Base-by-base conservation (phyloP, 2,329 filamentous ascomycete genomes). In the Daldinia sp. region DNA sequence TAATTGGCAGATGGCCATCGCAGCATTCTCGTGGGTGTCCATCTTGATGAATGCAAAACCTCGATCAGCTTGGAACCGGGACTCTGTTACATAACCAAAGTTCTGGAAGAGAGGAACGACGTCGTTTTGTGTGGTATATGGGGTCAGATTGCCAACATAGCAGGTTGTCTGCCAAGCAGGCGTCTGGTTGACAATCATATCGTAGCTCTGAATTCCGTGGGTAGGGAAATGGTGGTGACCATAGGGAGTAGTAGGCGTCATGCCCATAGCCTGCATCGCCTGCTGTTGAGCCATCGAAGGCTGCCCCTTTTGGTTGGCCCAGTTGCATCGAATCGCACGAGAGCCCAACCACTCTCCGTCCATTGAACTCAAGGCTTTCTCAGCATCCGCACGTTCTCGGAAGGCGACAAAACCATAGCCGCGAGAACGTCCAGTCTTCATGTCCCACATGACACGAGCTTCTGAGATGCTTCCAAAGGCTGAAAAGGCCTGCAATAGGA, bases 261-360 rank as follows among this genome's bases (percentile, higher is more conserved):
- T 94, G 79, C 96, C 96, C 93, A 98, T 97, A 66, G 94, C 92
- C 70, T 92, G 92, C 93, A 99, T 96, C 41, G 94, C 93, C 82
- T 97, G 93, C 83, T 98, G 96, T 83, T 99, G 95, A 55, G 94
- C 94, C 81, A 98, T 98, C 1, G 96, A 98, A 63, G 96, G 96
- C 79, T 99, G 96, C n/a, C 96, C 96, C 86, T 99, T 99, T 79
- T 99, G 96, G 84, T 99, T 99, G 68, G 96, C 96, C 96, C 96
- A 99, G 86, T 99, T 99, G 88, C 95, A 98, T 75, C 96, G 94
- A 78, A 99, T 99, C 44, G 96, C 96, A 72, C 96, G 93, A 76
- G 96, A 98, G 61, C 96, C 96, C 58, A 99, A 90, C 96, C 96
- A 99, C 84, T 99, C 96, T 70, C 96, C 96, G 78, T 99, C 96